These are phyloP conservation scores for Paramecium bursaria DNA, from an alignment of 73 alveolate genomes.

Conservation along the genomic window DNA sequence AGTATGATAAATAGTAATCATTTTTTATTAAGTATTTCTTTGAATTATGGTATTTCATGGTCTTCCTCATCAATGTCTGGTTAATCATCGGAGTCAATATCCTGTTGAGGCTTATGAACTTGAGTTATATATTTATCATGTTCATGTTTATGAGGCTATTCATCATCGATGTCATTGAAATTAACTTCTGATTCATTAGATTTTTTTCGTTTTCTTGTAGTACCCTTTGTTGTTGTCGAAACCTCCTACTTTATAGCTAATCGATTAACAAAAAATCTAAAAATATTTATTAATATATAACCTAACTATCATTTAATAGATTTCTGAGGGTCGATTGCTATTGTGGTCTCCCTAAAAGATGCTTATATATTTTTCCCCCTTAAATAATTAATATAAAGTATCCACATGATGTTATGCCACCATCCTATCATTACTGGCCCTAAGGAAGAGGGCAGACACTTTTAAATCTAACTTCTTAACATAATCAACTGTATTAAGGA, in stretches of 20 bases:
- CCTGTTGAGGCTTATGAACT: slow-evolving; percentile 17
- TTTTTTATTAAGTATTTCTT: too few species aligned
- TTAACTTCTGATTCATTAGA: slow-evolving; percentile 32
- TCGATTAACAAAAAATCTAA: slow-evolving; percentile 51
- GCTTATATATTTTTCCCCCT: slow-evolving; percentile 46
- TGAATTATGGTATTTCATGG: slow-evolving; percentile 43
- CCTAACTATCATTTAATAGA: slow-evolving; percentile 31
- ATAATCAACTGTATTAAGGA: neutral
- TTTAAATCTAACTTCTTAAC: slow-evolving; percentile 2
- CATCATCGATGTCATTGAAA: slow-evolving; percentile 54
- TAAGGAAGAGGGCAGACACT: neutral
- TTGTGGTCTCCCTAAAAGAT: slow-evolving; percentile 56
- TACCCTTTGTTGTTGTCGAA: neutral
- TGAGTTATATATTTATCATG: slow-evolving; percentile 41
- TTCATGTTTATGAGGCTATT: neutral
- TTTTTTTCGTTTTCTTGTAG: slow-evolving; percentile 21
- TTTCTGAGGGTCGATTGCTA: slow-evolving; percentile 27
- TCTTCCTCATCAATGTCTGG: slow-evolving; percentile 10
- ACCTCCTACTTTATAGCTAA: neutral
- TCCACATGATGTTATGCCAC: slow-evolving; percentile 40
- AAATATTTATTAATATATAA: slow-evolving; percentile 9
- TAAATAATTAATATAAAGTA: slow-evolving; percentile 6
- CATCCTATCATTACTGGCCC: slow-evolving; percentile 58
- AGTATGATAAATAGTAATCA: too few species aligned
- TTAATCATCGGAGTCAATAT: slow-evolving; percentile 27